Percentiles rank a stretch among this genome's conserved stretches.
Conservation (phyloP, 176 grass and related monocot genomes). For the Microstegium vimineum region DNA sequence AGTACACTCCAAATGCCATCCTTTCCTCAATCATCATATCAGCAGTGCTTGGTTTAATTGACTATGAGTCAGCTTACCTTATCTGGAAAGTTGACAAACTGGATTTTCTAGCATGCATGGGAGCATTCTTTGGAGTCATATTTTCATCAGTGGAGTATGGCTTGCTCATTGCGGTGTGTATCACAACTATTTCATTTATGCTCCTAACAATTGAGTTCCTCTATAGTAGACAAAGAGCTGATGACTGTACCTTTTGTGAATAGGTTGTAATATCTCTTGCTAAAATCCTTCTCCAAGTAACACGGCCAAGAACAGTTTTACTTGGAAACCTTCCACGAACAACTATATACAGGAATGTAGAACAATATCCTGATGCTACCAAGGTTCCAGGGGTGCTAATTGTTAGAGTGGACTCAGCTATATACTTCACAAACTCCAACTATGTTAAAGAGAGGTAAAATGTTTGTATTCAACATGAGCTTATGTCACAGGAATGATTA, state of each 20-base stretch:
- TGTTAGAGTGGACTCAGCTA: conserved; percentile 85
- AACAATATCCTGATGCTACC: conserved; percentile 77
- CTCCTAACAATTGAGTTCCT: background rate
- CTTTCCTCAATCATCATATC: conserved; percentile 89
- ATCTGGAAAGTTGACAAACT: conserved; percentile 97
- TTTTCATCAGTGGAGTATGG: conserved; percentile 86
- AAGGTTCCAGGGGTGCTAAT: conserved; percentile 66
- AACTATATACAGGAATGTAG: conserved; percentile 71
- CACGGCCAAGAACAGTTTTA: conserved; percentile 75
- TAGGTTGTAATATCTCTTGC: conserved; percentile 74
- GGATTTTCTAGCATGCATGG: conserved; percentile 73
- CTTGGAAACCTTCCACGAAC: conserved; percentile 85
- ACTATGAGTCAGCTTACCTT: conserved; percentile 60
- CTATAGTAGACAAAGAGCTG: background rate
- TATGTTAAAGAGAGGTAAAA: conserved; percentile 94
- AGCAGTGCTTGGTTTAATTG: conserved; percentile 63
- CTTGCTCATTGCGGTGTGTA: conserved; percentile 71
- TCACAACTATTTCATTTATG: background rate
- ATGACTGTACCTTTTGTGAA: conserved; percentile 14
- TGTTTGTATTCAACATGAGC: background rate
- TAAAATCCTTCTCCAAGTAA: conserved; percentile 98
- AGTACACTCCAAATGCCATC: conserved; percentile 93
- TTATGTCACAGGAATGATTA: background rate
- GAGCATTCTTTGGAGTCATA: conserved; percentile 84
- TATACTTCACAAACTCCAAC: conserved; percentile 96